Conservation (phyloP, 2,329 filamentous ascomycete species). For the Sporothrix mexicana region DNA sequence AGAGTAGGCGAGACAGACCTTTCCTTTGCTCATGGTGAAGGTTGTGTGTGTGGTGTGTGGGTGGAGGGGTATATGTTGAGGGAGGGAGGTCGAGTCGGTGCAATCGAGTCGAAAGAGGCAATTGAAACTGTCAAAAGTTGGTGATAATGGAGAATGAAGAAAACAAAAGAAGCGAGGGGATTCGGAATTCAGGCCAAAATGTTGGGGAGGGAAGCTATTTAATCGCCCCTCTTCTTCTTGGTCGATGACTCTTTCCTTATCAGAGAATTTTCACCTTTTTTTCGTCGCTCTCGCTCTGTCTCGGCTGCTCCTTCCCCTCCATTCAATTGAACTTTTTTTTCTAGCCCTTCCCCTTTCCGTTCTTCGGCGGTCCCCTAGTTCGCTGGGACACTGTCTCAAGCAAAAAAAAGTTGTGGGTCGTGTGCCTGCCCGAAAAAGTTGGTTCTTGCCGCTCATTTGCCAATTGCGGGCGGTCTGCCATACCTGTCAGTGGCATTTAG, state of each 20-base stretch:
- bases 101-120: slow-evolving; percentile 1
- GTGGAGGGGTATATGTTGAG: background rate
- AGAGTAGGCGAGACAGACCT: slow-evolving; percentile 44
- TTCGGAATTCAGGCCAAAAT: background rate
- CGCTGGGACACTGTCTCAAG: background rate
- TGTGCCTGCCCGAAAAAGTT: background rate
- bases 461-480: slow-evolving; percentile 4
- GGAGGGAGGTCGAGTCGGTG: no score
- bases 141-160: background rate
- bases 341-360: slow-evolving; percentile 17
- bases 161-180: background rate
- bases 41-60: slow-evolving; percentile 16
- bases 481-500: background rate
- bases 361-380: slow-evolving; percentile 19
- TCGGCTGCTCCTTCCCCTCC: slow-evolving; percentile 23
- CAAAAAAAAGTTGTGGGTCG: background rate
- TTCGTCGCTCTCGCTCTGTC: background rate
- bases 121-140: background rate
- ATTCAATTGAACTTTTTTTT: slow-evolving; percentile 22
- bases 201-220: slow-evolving; percentile 27
- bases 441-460: slow-evolving; percentile 1
- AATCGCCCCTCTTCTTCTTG: slow-evolving; percentile 15
- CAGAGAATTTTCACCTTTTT: slow-evolving; percentile 31
- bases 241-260: slow-evolving; percentile 28
- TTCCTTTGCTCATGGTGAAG: slow-evolving; percentile 44